Conservation (phyloP, 2,329 filamentous ascomycete genomes). For the Fusarium nygamai region DNA sequence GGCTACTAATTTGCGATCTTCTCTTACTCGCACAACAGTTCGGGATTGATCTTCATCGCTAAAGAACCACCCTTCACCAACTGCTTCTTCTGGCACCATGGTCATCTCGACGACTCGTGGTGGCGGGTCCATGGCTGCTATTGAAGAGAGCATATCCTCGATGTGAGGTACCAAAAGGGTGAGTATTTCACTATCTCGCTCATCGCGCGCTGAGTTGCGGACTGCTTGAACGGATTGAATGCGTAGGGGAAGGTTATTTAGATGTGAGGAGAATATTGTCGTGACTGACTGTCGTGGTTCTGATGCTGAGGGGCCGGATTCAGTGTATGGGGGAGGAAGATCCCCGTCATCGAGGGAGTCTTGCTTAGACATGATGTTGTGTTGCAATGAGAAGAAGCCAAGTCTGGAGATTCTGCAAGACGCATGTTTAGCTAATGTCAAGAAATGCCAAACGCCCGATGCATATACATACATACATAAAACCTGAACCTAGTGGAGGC, state of each 20-base stretch:
- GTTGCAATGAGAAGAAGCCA: background rate
- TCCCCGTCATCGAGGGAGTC: conserved; percentile 30
- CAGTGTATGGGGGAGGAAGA: conserved; percentile 40
- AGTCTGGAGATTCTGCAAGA: background rate
- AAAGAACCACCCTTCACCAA: conserved; percentile 50
- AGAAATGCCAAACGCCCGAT: conserved; percentile 15
- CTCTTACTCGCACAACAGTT: conserved; percentile 46
- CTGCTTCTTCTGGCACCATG: conserved; percentile 55
- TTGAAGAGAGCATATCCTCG: conserved; percentile 53
- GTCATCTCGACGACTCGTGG: conserved; percentile 54
- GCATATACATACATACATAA: background rate
- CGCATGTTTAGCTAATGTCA: background rate
- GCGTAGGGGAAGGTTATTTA: conserved; percentile 50
- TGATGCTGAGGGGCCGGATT: conserved; percentile 23
- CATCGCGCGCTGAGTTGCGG: conserved; percentile 47
- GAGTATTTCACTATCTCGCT: conserved; percentile 52
- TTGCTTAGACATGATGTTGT: conserved; percentile 27
- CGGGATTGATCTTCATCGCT: conserved; percentile 47
- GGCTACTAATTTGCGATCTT: conserved; percentile 22
- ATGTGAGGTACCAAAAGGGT: conserved; percentile 54
- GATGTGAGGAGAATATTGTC: conserved; percentile 48
- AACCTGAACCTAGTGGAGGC: background rate
- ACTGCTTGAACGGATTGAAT: conserved; percentile 50
- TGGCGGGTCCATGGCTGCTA: conserved; percentile 47
- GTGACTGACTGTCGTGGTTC: conserved; percentile 27